These are phyloP conservation scores for Cladophialophora chaetospira DNA, from an alignment of 2,329 filamentous ascomycete species.

Conservation along the genomic window DNA sequence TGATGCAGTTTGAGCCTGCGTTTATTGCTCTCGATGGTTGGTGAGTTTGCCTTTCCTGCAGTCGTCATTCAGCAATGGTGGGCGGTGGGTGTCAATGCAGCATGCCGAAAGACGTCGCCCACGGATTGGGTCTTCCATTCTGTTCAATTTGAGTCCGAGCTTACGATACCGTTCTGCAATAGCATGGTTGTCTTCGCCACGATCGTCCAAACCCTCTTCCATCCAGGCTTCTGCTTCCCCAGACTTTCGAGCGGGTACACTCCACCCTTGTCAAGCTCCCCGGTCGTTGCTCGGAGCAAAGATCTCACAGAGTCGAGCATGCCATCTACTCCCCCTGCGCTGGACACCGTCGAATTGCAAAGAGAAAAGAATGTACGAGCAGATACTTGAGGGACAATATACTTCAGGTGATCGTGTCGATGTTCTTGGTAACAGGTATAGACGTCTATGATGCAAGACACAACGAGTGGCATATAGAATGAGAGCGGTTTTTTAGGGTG, in stretches of 20 bases:
- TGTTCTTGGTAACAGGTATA: not conserved
- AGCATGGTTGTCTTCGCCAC: slow-evolving; percentile 27
- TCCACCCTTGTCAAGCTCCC: not conserved
- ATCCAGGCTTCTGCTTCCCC: slow-evolving; percentile 31
- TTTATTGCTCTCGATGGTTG: slow-evolving; percentile 55
- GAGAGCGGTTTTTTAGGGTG: no score
- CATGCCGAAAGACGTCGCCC: no score
- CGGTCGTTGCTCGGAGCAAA: not conserved
- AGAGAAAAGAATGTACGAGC: slow-evolving; percentile 1
- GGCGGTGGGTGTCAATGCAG: no score
- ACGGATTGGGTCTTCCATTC: no score
- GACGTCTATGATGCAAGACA: not conserved
- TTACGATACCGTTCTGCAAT: not conserved
- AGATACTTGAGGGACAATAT: not conserved
- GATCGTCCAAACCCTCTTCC: slow-evolving; percentile 25
- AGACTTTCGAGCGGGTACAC: slow-evolving; percentile 21
- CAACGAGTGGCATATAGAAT: no score
- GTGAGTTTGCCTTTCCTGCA: not conserved
- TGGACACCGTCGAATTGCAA: not conserved
- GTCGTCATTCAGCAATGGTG: not conserved
- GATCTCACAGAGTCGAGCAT: not conserved
- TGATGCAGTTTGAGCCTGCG: slow-evolving; percentile 52
- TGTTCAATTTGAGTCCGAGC: not conserved
- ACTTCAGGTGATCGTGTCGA: not conserved
- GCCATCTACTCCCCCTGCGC: not conserved